Evolutionary conservation across 1,284 basidiomycete genomes (phyloP), one percentile per base, ranked within the genome.

Genomic region (Sanghuangporus weigelae): DNA sequence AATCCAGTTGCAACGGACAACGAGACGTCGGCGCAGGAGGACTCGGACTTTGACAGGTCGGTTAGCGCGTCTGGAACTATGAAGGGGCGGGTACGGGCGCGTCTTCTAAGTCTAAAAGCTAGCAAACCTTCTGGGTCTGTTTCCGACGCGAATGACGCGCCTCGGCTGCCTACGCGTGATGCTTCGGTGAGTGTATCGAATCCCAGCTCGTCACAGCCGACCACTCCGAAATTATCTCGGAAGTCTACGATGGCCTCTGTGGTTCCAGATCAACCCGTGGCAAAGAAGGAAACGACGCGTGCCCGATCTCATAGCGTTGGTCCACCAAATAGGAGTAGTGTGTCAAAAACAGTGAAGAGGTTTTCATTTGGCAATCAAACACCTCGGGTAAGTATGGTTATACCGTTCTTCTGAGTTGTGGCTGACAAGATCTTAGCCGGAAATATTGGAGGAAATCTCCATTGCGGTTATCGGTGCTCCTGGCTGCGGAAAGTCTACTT

Each of bases 401-500:
- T 54, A 65, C 65, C 23, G 73, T 72, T 57, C 73, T 58, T 44
- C 62, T 71, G 51, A 66, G 57, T 14, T 59, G 1, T 31, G 54
- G 5, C 11, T 49, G n/a, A 63, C 57, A 14, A 38, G 38, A 75
- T 69, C 59, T 62, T 12, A 70, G 74, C 36, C 67, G 67, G 14
- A 51, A 39, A 53, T 75, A 72, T 44, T 42, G 10, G 48, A 55
- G 12, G 76, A 78, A 58, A 69, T 89, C 53, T 83, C 84, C 3
- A 74, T 92, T 21, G 82, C 83, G 44, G 84, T 92, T 36, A 79
- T 90, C 39, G 90, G 90, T n/a, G 78, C 81, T 7, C 72, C 79
- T 59, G 82, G 84, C 35, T 90, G 87, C 68, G 90, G 90, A 63
- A 92, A 92, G 74, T 86, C 87, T 1, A 80, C 81, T 2, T 80